Base-by-base conservation (phyloP, 257 asterid genomes). In the Catharanthus roseus region DNA sequence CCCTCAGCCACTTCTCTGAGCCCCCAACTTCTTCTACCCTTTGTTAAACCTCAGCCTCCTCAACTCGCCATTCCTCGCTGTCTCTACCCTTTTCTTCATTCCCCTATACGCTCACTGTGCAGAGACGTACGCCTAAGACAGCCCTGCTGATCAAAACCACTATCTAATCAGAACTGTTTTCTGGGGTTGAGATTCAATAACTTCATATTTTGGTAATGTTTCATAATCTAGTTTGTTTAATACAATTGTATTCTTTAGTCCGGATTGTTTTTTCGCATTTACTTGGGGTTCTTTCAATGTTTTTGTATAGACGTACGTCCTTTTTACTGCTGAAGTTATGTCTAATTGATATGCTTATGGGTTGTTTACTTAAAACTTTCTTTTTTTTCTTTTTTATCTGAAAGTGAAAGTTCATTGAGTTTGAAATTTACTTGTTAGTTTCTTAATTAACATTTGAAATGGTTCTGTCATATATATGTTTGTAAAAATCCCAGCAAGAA, bases 21-120 rank as follows among this genome's bases (percentile, higher is more conserved):
- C n/a, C 67, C 67, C 66, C 66, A 60, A 60, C n/a, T 62, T 62
- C 67, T 62, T 62, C 67, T 19, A 62, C 47, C 67, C 67, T 33
- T 61, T 23, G 45, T 34, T 5, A 62, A 62, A 62, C 67, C 47
- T 62, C 67, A 62, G 67, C 67, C 67, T 62, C 67, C 67, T 11
- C 67, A 34, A 29, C 47, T 18, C 47, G 9, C 28, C 29, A 11
- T 33, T 7, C 18, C 44, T 6, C 47, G 7, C 47, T 62, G 1
- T 26, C 19, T 3, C 26, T 19, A 21, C 28, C 67, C 26, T 16
- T 36, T 3, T 62, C 28, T n/a, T 23, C 16, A 0, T 2, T 29
- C 1, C 23, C 65, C 23, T 0, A 1, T 45, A 45, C 2, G 15
- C 49, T 8, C 15, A 42, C 15, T 15, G 49, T 24, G 10, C 42